These are phyloP conservation scores for Boletus huronensis DNA, from an alignment of 768 basidiomycete genomes.

Conservation along the genomic window DNA sequence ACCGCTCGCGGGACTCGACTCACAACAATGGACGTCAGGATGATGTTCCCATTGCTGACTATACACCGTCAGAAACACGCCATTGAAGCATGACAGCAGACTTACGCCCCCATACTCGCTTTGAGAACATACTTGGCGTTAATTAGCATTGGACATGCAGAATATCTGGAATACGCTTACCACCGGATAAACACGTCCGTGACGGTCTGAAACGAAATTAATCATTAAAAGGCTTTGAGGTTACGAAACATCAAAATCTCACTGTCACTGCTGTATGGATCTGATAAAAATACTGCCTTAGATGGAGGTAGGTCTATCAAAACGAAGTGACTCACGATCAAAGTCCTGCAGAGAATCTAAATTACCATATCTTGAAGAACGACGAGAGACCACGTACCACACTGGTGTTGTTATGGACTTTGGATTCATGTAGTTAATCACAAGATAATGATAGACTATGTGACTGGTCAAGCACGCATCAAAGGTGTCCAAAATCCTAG, in stretches of 20 bases:
- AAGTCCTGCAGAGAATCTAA: conserved; percentile 37
- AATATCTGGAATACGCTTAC: conserved; percentile 14
- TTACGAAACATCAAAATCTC: conserved; percentile 16
- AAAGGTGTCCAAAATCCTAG: conserved; percentile 49
- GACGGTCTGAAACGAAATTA: conserved; percentile 35
- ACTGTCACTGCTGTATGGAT: conserved; percentile 55
- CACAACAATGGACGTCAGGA: conserved; percentile 46
- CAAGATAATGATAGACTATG: conserved; percentile 56
- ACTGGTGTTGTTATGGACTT: conserved; percentile 40
- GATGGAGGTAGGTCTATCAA: not conserved
- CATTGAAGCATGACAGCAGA: not conserved
- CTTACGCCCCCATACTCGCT: conserved; percentile 49
- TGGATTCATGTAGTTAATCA: conserved; percentile 51
- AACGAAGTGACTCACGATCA: conserved; percentile 39
- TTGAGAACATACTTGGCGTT: conserved; percentile 42
- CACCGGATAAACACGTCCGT: conserved; percentile 49
- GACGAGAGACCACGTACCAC: conserved; percentile 36
- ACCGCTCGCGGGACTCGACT: conserved; percentile 18
- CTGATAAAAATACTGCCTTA: conserved; percentile 26
- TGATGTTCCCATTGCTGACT: conserved; percentile 42
- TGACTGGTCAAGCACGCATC: conserved; percentile 51
- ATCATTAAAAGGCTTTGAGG: not conserved
- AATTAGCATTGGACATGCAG: not conserved
- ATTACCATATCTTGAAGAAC: not conserved
- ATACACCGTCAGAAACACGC: conserved; percentile 27